Evolutionary conservation across 2,329 filamentous ascomycete species (phyloP).

Genomic region (Macrophomina pseudophaseolina): DNA sequence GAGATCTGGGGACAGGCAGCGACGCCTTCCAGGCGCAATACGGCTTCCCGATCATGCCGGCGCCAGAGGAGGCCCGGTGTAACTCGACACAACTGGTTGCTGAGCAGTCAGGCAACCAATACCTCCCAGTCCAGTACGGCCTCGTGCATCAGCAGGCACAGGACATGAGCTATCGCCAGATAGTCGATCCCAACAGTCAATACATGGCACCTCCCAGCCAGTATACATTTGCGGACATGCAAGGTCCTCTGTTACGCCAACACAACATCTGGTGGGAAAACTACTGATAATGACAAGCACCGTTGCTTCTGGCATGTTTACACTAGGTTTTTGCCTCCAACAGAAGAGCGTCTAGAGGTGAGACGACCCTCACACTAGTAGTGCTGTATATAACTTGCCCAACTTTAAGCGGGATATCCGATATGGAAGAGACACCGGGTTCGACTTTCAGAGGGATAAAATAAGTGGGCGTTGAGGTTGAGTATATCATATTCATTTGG

Average conservation of each 20-base stretch:
- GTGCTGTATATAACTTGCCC: neutral
- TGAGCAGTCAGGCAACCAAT: neutral
- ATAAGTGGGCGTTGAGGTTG: neutral
- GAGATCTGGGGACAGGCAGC: no score
- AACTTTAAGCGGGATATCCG: neutral
- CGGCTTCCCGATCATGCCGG: no score
- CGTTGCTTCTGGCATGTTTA: neutral
- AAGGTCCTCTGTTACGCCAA: neutral
- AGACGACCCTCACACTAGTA: neutral
- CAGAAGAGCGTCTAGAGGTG: neutral
- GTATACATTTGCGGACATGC: neutral
- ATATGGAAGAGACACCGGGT: neutral
- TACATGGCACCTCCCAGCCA: neutral
- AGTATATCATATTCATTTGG: neutral
- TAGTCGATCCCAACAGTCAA: neutral
- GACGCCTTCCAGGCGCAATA: no score
- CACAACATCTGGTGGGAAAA: neutral
- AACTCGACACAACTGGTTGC: neutral
- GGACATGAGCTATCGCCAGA: no score
- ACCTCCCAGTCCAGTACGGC: neutral
- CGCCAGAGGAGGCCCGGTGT: no score
- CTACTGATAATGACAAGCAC: neutral
- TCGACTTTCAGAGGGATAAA: neutral
- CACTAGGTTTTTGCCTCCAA: neutral
- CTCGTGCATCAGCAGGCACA: neutral